These are phyloP conservation scores for Colletotrichum plurivorum DNA, from an alignment of 2,329 filamentous ascomycete genomes.

Conservation along the genomic window DNA sequence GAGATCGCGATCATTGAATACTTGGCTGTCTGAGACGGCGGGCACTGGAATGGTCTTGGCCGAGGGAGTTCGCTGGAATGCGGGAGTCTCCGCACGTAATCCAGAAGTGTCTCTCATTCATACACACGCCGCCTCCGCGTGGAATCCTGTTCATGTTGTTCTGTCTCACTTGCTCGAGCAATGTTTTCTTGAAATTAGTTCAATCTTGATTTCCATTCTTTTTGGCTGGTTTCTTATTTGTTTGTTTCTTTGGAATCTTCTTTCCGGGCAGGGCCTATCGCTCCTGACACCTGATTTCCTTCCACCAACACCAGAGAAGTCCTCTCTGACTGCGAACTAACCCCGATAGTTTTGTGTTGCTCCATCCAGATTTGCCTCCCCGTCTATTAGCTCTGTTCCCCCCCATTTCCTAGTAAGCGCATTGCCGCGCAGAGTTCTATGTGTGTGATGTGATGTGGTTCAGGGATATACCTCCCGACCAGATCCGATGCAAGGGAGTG, in stretches of 20 bases:
- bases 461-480: slow-evolving; percentile 9
- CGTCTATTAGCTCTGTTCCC: neutral
- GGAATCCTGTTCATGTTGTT: too few species aligned
- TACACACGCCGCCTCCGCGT: too few species aligned
- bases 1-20: too few species aligned
- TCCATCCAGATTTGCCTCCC: slow-evolving; percentile 8
- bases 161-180: too few species aligned
- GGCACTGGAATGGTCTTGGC: too few species aligned
- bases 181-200: neutral
- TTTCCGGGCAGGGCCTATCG: neutral
- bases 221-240: neutral
- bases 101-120: too few species aligned
- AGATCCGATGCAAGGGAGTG: slow-evolving; percentile 38
- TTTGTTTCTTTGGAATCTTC: slow-evolving; percentile 7
- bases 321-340: too few species aligned
- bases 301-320: too few species aligned
- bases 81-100: too few species aligned
- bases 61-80: too few species aligned
- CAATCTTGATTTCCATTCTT: slow-evolving; percentile 10
- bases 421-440: slow-evolving; percentile 34
- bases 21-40: too few species aligned
- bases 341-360: neutral
- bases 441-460: slow-evolving; percentile 8
- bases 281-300: too few species aligned
- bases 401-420: slow-evolving; percentile 2